A percentile compares a stretch with the other conserved stretches of the same genome.
phyloP scores from a whole-genome alignment of 192 early-diverging fungal genomes.

The Diversispora eburnea region DNA sequence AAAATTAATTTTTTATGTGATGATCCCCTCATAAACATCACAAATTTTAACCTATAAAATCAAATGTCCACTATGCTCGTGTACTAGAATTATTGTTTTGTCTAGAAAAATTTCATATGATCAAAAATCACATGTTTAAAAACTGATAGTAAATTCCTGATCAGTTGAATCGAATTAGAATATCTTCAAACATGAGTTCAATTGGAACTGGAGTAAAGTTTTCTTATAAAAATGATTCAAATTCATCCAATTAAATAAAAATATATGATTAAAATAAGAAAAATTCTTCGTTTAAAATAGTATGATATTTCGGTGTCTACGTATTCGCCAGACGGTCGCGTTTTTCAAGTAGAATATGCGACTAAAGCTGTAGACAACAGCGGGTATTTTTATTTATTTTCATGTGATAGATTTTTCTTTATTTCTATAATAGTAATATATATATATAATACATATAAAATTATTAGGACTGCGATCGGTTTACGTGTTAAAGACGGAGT shows the following conservation, averaged over 20 bases:
- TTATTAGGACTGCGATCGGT: constrained; percentile 83
- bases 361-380: constrained; percentile 97
- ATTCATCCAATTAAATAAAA: too few species aligned
- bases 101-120: too few species aligned
- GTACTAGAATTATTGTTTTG: too few species aligned
- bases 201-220: too few species aligned
- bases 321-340: constrained; percentile 97
- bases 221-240: too few species aligned
- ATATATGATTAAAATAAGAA: too few species aligned
- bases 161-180: not conserved
- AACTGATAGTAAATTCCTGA: constrained; percentile 11
- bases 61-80: too few species aligned
- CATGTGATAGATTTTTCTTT: not conserved
- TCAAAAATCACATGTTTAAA: too few species aligned
- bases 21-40: too few species aligned
- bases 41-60: too few species aligned
- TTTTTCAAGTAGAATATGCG: constrained; percentile 99
- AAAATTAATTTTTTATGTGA: too few species aligned
- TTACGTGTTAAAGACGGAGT: constrained; percentile 93
- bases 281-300: constrained; percentile 42
- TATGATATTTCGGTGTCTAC: constrained; percentile 98
- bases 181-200: too few species aligned
- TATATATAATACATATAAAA: not conserved
- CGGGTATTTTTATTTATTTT: constrained; percentile 57
- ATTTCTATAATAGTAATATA: not conserved